Evolutionary conservation across 306 rosid genomes (phyloP).

Genomic region (Citrullus mucosospermus): DNA sequence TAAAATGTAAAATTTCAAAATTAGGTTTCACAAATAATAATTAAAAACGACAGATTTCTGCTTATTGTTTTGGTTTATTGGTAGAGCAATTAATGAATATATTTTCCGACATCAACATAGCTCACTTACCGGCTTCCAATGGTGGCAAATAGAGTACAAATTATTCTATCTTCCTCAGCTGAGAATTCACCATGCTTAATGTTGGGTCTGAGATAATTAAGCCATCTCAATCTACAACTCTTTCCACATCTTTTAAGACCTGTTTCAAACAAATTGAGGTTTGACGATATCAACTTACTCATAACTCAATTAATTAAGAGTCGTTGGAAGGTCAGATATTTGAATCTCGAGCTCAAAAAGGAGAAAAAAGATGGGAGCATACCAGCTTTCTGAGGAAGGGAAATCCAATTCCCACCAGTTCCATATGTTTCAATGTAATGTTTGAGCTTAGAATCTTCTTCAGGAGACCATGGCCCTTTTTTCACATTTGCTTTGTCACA

Average conservation of each 20-base stretch:
- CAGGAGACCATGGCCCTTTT: conserved; percentile 97
- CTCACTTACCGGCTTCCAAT: conserved; percentile 74
- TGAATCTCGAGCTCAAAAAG: neutral
- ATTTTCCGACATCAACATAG: no score
- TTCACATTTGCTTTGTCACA: conserved; percentile 95
- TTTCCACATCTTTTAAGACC: conserved; percentile 90
- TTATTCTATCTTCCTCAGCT: conserved; percentile 84
- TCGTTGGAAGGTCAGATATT: neutral
- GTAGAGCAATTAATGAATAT: no score
- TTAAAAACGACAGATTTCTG: no score
- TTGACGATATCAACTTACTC: neutral
- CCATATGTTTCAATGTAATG: conserved; percentile 66
- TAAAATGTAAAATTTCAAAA: neutral
- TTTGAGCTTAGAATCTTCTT: conserved; percentile 79
- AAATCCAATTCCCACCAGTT: conserved; percentile 94
- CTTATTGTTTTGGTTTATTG: no score
- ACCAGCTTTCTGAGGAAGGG: conserved; percentile 95
- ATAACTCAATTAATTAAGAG: neutral
- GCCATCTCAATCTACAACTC: conserved; percentile 95
- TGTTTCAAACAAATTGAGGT: conserved; percentile 14
- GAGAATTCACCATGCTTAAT: conserved; percentile 90
- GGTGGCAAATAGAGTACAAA: conserved; percentile 65
- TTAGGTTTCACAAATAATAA: neutral
- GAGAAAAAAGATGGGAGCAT: neutral
- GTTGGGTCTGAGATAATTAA: conserved; percentile 87